A percentile compares a stretch with the other conserved stretches of the same genome.
These are phyloP conservation scores for Candida neerlandica DNA, from an alignment of 1,139 yeast genomes.

Conservation along the genomic window DNA sequence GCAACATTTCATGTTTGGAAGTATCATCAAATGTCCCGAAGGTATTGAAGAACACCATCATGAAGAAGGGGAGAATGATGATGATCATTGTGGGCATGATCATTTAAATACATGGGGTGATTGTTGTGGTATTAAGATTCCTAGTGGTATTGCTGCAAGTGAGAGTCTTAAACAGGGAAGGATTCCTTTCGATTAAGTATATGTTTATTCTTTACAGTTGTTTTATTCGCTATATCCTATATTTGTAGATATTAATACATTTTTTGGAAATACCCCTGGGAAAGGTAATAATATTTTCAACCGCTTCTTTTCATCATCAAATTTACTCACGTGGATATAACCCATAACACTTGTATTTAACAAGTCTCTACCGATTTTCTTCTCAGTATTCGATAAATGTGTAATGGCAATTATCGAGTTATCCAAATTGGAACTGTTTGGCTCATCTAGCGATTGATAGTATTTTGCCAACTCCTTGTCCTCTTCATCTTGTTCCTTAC, in stretches of 20 bases:
- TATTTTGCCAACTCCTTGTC: slow-evolving; percentile 37
- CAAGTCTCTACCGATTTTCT: slow-evolving; percentile 54
- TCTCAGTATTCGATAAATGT: slow-evolving; percentile 47
- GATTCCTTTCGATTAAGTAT: slow-evolving; percentile 70
- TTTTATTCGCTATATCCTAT: slow-evolving; percentile 34
- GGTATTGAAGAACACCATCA: slow-evolving; percentile 49
- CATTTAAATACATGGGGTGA: slow-evolving; percentile 82
- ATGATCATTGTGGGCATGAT: slow-evolving; percentile 32
- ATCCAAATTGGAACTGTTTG: slow-evolving; percentile 59
- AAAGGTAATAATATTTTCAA: slow-evolving; percentile 79
- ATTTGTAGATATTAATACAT: slow-evolving; percentile 30
- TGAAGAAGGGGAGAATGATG: slow-evolving; percentile 26
- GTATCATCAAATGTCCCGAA: slow-evolving; percentile 66
- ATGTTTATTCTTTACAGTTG: neutral
- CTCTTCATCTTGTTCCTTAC: slow-evolving; percentile 25
- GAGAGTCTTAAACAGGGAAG: slow-evolving; percentile 44
- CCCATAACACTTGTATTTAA: slow-evolving; percentile 68
- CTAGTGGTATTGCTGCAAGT: slow-evolving; percentile 92
- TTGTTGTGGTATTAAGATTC: slow-evolving; percentile 95
- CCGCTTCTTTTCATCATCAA: slow-evolving; percentile 68
- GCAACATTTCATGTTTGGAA: slow-evolving; percentile 90
- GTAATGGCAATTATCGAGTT: slow-evolving; percentile 76
- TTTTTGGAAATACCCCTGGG: slow-evolving; percentile 78
- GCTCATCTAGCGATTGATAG: slow-evolving; percentile 41
- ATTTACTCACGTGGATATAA: slow-evolving; percentile 51